A percentile compares a stretch with the other conserved stretches of the same genome.
phyloP scores from a whole-genome alignment of 148 eudicot species.

The Linanthus parryae region DNA sequence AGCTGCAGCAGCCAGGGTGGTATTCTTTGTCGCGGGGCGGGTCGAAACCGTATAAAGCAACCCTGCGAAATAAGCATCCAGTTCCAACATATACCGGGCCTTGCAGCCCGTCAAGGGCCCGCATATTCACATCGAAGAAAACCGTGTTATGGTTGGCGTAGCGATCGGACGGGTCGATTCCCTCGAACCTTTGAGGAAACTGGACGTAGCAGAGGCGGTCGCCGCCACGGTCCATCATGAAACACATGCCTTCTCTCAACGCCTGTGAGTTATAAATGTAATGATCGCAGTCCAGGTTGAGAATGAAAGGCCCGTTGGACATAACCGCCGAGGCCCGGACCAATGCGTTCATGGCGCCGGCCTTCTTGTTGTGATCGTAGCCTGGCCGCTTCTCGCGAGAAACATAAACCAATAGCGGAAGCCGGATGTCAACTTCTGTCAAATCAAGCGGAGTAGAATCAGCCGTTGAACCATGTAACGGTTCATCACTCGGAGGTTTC shows the following conservation, averaged over 20 bases:
- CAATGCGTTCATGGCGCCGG: conserved; percentile 94
- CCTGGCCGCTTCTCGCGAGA: conserved; percentile 10
- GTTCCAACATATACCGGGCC: conserved; percentile 15
- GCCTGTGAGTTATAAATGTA: conserved; percentile 13
- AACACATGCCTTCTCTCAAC: conserved; percentile 13
- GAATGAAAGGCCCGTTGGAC: conserved; percentile 12
- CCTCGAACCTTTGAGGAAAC: conserved; percentile 11
- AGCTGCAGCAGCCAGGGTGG: neutral
- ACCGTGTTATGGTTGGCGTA: conserved; percentile 11
- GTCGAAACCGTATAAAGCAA: conserved; percentile 5
- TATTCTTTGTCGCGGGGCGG: neutral
- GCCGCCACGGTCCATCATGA: conserved; percentile 17
- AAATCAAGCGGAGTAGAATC: neutral
- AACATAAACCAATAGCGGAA: conserved; percentile 10
- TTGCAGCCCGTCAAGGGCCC: conserved; percentile 10
- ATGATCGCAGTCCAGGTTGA: conserved; percentile 14
- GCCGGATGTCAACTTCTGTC: conserved; percentile 7
- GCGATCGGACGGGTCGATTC: conserved; percentile 9
- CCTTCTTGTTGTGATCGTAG: conserved; percentile 83
- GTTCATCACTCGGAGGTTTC: conserved; percentile 8
- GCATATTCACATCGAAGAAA: conserved; percentile 12
- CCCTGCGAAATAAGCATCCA: conserved; percentile 8
- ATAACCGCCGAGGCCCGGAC: conserved; percentile 23
- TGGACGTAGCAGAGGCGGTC: conserved; percentile 13
- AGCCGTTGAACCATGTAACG: neutral